phyloP scores from a whole-genome alignment of 306 rosid species.

The Corylus americana region DNA sequence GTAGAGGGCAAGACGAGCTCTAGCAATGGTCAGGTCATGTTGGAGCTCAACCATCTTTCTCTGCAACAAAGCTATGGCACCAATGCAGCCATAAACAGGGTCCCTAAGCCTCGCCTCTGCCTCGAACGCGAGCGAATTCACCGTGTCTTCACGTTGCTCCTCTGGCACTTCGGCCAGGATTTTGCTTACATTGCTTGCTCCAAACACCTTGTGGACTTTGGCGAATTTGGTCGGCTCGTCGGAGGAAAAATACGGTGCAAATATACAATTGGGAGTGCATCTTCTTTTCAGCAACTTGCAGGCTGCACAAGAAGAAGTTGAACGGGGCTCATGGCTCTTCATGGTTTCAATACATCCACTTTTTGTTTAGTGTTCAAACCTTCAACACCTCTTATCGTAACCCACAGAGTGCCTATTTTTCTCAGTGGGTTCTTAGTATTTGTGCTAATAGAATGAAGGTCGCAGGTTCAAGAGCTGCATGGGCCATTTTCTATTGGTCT shows the following conservation, averaged over 20 bases:
- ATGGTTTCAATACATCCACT: slow-evolving; percentile 37
- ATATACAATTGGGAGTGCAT: slow-evolving; percentile 76
- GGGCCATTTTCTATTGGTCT: slow-evolving; percentile 32
- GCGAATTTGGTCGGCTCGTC: slow-evolving; percentile 84
- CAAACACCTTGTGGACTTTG: slow-evolving; percentile 90
- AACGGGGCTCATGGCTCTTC: slow-evolving; percentile 76
- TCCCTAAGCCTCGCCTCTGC: slow-evolving; percentile 83
- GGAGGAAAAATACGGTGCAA: slow-evolving; percentile 81
- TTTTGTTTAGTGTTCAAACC: slow-evolving; percentile 18
- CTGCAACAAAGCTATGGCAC: slow-evolving; percentile 73
- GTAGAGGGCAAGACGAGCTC: slow-evolving; percentile 73
- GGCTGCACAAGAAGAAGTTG: slow-evolving; percentile 92
- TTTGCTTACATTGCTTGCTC: slow-evolving; percentile 97
- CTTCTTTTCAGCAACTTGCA: slow-evolving; percentile 83
- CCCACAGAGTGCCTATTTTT: background rate
- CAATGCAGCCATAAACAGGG: slow-evolving; percentile 97
- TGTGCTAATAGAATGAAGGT: slow-evolving; percentile 13
- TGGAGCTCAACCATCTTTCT: slow-evolving; percentile 74
- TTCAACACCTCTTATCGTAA: slow-evolving; percentile 13
- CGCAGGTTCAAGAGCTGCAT: slow-evolving; percentile 39
- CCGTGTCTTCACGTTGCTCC: slow-evolving; percentile 82
- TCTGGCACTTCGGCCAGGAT: slow-evolving; percentile 78
- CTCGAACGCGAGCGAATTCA: slow-evolving; percentile 79
- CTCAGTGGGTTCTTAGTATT: too few relatives aligned
- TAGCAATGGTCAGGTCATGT: slow-evolving; percentile 74